Base-by-base conservation (phyloP, 495 filamentous ascomycete genomes). In the Bathelium albidoporum region DNA sequence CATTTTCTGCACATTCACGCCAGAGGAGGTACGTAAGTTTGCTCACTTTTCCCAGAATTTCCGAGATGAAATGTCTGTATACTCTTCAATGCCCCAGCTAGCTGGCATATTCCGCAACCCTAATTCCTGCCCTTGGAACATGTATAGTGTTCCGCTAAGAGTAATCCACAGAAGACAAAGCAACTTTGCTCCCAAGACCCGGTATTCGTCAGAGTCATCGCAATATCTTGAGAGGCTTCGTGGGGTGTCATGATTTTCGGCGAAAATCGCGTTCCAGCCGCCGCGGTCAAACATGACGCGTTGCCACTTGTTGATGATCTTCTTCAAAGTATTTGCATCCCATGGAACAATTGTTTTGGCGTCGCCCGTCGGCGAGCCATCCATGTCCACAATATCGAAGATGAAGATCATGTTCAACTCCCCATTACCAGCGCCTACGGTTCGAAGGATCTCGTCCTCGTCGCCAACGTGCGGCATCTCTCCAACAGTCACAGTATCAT, bases 91-190 rank as follows among this genome's bases (percentile, higher is more conserved):
- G 5, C 59, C 28, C 72, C 73, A 74, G 2, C 66, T 64, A 32
- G 62, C 58, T 0, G 72, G 72, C 34, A 69, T 59, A 58, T 75
- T 75, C 2, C 65, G 62, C 71, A 73, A 71, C 20, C 73, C 73
- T 32, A 75, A 67, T 62, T 75, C 73, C 67, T 75, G 69, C 16
- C 73, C 73, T 59, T 75, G 72, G 62, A 74, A 75, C 1, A 75
- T n/a, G 55, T 68, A 75, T 3, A 72, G 41, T 18, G 73, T 75
- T 12, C 73, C 73, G 1, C 65, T 67, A 36, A 69, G 66, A 10
- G 67, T 61, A 3, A 52, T 58, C 32, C 68, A 62, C 34, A 72
- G 31, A 16, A 70, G 12, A 1, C 71, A 65, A 26, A 75, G 66
- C 62, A 72, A 68, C 64, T 72, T 75, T 36, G 66, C 71, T 20